Evolutionary conservation across 2,329 filamentous ascomycete species (phyloP), one percentile per base, ranked within the genome.

Genomic region (Aspergillus tanneri): DNA sequence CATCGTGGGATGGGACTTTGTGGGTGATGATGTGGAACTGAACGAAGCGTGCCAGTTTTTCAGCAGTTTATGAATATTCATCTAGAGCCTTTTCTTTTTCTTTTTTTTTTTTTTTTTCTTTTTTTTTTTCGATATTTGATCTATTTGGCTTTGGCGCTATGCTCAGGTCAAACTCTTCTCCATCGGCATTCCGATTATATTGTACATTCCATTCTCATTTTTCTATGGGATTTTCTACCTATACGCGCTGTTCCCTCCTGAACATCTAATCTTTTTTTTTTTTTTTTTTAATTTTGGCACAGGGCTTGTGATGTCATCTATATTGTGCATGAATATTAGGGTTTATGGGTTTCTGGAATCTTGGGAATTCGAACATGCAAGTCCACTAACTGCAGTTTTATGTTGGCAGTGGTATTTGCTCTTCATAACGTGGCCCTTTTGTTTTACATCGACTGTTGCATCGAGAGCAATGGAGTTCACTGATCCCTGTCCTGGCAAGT

Each of bases 1-100:
- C 12, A 97, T 99, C 63, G 90, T 97, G 0, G 93, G 91, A 0
- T 99, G 93, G 93, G 93, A 99, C 69, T 99, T 97, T 77, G 93
- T 90, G 50, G 89, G 90, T 58, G 86, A 83, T 4, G 91, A 99
- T 56, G 71, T 80, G 46, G 87, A 95, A 58, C 80, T 96, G 44
- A 82, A 89, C 46, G 85, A 88, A 64, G 88, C 86, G 5, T 83
- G 84, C 55, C 80, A 81, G 27, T 95, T 95, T 64, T 96, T 95
- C 66, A 84, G 78, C 44, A 59, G 67, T 3, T 55, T 72, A 44
- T 73, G 50, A 67, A 46, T 9, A 10, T 32, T 21, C 23, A 40
- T 40, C 23, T 22, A 22, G 34, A 18, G 19, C 16, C 12, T 28
- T 22, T n/a, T 19, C 23, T 37, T 45, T 19, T 27, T 10, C 12